A percentile compares a stretch with the other conserved stretches of the same genome.
Evolutionary conservation across 208 protist genomes (phyloP).

Genomic region (Trypanosoma boissoni): DNA sequence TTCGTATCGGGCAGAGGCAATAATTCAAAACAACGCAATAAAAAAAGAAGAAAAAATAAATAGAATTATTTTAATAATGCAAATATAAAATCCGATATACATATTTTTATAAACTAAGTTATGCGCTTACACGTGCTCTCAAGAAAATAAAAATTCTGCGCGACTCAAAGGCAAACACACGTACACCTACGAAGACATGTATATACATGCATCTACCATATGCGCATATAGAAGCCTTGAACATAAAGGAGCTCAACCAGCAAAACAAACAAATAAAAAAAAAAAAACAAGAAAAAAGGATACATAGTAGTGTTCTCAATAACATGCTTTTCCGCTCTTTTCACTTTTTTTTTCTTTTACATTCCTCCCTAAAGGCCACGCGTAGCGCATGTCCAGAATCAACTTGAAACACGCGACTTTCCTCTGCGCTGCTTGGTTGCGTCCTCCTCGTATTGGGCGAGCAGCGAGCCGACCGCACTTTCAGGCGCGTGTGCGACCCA

Average conservation of each 20-base stretch:
- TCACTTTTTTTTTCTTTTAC: neutral
- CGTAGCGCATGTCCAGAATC: neutral
- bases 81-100: slow-evolving; percentile 4
- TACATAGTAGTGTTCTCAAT: too few relatives aligned
- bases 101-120: slow-evolving; percentile 4
- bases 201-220: too few relatives aligned
- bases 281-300: slow-evolving; percentile 7
- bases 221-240: too few relatives aligned
- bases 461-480: neutral
- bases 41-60: slow-evolving; percentile 7
- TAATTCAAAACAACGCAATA: neutral
- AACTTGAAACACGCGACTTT: slow-evolving; percentile 1
- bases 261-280: slow-evolving; percentile 6
- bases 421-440: slow-evolving; percentile 8
- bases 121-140: neutral
- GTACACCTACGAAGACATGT: slow-evolving; percentile 9
- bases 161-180: neutral
- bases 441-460: slow-evolving; percentile 12
- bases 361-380: neutral
- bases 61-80: neutral
- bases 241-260: too few relatives aligned
- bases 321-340: too few relatives aligned
- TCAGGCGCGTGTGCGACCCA: slow-evolving; percentile 8
- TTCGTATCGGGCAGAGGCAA: too few relatives aligned
- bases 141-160: too few relatives aligned